Conservation (phyloP, 2,329 filamentous ascomycete species). For the Dothiorella sarmentorum region DNA sequence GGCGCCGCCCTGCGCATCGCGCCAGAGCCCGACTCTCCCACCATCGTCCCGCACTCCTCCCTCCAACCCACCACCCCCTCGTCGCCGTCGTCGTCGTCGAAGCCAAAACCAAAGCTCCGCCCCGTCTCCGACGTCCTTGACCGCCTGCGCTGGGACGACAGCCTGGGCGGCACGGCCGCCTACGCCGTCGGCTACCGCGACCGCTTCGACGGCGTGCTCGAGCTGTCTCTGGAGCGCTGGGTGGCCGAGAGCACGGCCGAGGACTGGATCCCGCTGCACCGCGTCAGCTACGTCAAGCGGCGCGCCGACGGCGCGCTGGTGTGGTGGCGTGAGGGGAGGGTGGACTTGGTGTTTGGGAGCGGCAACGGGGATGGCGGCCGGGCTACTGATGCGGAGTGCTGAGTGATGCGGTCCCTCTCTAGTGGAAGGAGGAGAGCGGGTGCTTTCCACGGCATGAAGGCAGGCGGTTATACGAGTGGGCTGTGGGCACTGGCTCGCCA, state of each 20-base stretch:
- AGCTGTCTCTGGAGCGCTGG: conserved; percentile 45
- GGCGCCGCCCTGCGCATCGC: neutral
- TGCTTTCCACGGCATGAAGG: no score
- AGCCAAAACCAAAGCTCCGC: conserved; percentile 19
- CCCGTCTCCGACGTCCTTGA: conserved; percentile 36
- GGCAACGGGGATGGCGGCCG: conserved; percentile 22
- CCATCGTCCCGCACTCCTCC: neutral
- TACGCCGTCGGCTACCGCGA: conserved; percentile 49
- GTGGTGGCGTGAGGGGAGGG: conserved; percentile 43
- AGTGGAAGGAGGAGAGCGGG: no score
- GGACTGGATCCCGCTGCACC: conserved; percentile 51
- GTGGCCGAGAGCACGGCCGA: conserved; percentile 47
- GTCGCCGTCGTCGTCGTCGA: neutral
- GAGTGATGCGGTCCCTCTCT: no score
- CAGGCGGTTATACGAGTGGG: no score
- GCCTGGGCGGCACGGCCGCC: conserved; percentile 24
- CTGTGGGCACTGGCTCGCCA: neutral
- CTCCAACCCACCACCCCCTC: neutral
- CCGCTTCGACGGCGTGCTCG: conserved; percentile 44
- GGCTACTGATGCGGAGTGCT: neutral
- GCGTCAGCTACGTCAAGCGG: conserved; percentile 30
- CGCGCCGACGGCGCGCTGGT: conserved; percentile 32
- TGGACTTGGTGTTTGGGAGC: conserved; percentile 42
- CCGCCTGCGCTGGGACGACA: conserved; percentile 43
- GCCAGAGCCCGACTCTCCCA: neutral